Evolutionary conservation across 1,139 yeast genomes (phyloP).

Genomic region (Suhomyces taliae): DNA sequence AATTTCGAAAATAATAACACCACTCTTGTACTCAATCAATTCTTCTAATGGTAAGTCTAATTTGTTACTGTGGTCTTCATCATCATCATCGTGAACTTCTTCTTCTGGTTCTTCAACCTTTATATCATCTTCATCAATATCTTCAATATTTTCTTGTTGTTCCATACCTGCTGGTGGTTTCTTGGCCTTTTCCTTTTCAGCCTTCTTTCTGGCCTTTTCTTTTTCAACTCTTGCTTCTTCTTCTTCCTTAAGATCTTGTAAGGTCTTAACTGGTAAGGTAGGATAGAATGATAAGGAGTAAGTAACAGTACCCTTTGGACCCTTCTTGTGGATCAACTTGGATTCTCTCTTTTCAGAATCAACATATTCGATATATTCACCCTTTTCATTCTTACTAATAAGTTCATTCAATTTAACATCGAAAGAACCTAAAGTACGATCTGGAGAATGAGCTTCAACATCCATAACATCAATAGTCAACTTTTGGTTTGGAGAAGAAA

Average conservation of each 20-base stretch:
- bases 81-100: conserved; percentile 36
- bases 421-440: conserved; percentile 83
- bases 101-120: conserved; percentile 30
- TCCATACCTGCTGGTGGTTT: conserved; percentile 11
- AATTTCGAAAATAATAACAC: conserved; percentile 72
- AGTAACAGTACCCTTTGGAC: conserved; percentile 76
- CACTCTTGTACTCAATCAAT: conserved; percentile 62
- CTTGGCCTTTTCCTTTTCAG: conserved; percentile 19
- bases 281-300: conserved; percentile 84
- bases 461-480: conserved; percentile 90
- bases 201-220: conserved; percentile 25
- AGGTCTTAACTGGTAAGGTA: conserved; percentile 68
- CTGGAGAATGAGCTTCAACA: conserved; percentile 71
- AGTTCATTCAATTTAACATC: conserved; percentile 66
- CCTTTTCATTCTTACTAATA: conserved; percentile 66
- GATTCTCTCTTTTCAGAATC: conserved; percentile 59
- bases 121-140: conserved; percentile 22
- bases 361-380: conserved; percentile 60
- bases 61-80: conserved; percentile 35
- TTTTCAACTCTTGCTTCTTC: conserved; percentile 40
- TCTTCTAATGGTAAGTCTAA: conserved; percentile 64
- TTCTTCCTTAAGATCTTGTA: conserved; percentile 64
- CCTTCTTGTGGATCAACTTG: conserved; percentile 66
- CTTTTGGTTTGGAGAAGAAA: conserved; percentile 78
- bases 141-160: conserved; percentile 26